Percentiles rank a stretch among this genome's conserved stretches.
These are phyloP conservation scores for Aspergillus mulundensis DNA, from an alignment of 495 filamentous ascomycete species.

Conservation along the genomic window DNA sequence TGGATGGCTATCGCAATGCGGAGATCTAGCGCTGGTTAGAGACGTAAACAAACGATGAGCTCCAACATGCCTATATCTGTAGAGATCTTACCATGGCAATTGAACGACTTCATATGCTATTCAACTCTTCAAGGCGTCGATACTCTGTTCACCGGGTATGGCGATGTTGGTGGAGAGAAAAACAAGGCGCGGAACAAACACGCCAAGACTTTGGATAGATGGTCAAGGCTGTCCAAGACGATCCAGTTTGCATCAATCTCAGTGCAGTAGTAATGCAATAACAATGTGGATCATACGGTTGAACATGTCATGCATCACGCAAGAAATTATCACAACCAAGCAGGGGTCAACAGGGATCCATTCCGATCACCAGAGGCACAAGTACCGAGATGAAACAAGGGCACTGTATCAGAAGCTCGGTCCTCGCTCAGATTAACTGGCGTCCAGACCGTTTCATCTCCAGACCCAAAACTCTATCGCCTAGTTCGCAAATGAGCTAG, in stretches of 20 bases:
- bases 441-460: not conserved
- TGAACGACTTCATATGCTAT: not conserved
- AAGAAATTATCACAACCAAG: not conserved
- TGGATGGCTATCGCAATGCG: not conserved
- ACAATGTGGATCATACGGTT: not conserved
- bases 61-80: not conserved
- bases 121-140: not conserved
- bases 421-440: not conserved
- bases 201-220: slow-evolving; percentile 2
- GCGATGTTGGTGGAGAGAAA: not conserved
- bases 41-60: not conserved
- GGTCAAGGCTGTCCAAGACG: not conserved
- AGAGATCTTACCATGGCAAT: not conserved
- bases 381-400: slow-evolving; percentile 1
- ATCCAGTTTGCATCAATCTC: not conserved
- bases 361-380: not conserved
- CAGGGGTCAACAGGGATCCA: not conserved
- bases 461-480: not conserved
- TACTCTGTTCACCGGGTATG: not conserved
- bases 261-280: not conserved
- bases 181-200: not conserved
- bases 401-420: slow-evolving; percentile 2
- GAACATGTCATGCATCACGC: not conserved
- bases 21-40: not conserved
- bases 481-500: not conserved